phyloP scores from a whole-genome alignment of 108 stramenopile species.

The Epipyxis sp. region DNA sequence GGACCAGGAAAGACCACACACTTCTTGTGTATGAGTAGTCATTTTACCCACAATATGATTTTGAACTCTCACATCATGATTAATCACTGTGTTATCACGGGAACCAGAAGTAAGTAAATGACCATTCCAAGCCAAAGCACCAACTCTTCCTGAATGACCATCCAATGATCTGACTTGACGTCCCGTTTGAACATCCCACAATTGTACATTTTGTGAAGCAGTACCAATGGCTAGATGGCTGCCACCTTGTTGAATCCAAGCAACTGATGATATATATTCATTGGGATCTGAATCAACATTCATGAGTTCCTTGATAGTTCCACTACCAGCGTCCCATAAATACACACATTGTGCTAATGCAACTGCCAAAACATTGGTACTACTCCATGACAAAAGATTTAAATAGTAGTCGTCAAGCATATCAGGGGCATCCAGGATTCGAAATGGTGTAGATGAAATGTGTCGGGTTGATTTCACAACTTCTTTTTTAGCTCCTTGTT shows the following conservation, averaged over 20 bases:
- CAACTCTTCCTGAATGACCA: slow-evolving; percentile 87
- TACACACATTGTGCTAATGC: slow-evolving; percentile 94
- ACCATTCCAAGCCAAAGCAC: slow-evolving; percentile 88
- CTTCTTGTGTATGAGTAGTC: slow-evolving; percentile 76
- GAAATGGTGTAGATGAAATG: slow-evolving; percentile 88
- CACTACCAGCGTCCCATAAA: slow-evolving; percentile 93
- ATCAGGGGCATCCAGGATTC: slow-evolving; percentile 93
- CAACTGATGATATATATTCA: slow-evolving; percentile 93
- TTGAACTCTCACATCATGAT: slow-evolving; percentile 92
- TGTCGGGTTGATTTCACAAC: slow-evolving; percentile 70
- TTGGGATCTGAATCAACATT: slow-evolving; percentile 47
- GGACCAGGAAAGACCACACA: slow-evolving; percentile 94
- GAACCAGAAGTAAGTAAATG: slow-evolving; percentile 74
- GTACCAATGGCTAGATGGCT: slow-evolving; percentile 61
- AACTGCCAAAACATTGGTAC: slow-evolving; percentile 88
- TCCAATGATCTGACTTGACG: slow-evolving; percentile 70
- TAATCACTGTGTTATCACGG: slow-evolving; percentile 81
- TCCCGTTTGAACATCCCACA: slow-evolving; percentile 71
- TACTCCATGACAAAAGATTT: slow-evolving; percentile 85
- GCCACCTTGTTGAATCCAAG: slow-evolving; percentile 72
- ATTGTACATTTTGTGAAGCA: slow-evolving; percentile 64
- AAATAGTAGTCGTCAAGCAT: slow-evolving; percentile 95
- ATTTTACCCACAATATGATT: slow-evolving; percentile 76
- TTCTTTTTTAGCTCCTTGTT: slow-evolving; percentile 57
- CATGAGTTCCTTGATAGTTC: slow-evolving; percentile 84